These are phyloP conservation scores for Entomortierella parvispora DNA, from an alignment of 192 early-diverging fungal genomes.

Conservation along the genomic window DNA sequence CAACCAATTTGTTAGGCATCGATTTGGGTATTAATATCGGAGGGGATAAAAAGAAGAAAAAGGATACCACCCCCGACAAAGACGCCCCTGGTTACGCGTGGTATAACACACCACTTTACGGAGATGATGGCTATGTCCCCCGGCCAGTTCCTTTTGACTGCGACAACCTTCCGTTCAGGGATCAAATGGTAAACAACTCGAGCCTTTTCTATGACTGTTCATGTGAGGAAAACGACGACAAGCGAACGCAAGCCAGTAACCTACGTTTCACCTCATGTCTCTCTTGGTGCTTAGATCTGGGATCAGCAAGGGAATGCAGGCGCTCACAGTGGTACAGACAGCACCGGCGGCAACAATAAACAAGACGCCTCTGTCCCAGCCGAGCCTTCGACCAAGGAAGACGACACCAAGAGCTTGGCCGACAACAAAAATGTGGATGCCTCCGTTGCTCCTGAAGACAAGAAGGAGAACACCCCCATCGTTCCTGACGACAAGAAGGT, in stretches of 20 bases:
- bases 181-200: conserved; percentile 26
- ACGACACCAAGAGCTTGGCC: no score
- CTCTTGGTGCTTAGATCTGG: conserved; percentile 14
- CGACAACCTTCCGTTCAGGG: background rate
- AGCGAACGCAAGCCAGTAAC: background rate
- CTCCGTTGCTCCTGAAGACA: background rate
- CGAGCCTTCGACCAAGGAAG: no score
- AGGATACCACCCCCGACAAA: background rate
- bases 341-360: no score
- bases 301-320: conserved; percentile 23
- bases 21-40: background rate
- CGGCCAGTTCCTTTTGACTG: conserved; percentile 16
- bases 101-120: conserved; percentile 8
- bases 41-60: conserved; percentile 3
- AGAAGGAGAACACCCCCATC: background rate
- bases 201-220: background rate
- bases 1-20: conserved; percentile 5
- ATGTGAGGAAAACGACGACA: background rate
- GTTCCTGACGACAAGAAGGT: background rate
- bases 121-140: conserved; percentile 14
- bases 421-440: no score
- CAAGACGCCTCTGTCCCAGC: no score
- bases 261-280: background rate
- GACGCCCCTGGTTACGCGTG: background rate
- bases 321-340: background rate